phyloP scores from a whole-genome alignment of 768 basidiomycete genomes.

The Amanita pseudoporphyria region DNA sequence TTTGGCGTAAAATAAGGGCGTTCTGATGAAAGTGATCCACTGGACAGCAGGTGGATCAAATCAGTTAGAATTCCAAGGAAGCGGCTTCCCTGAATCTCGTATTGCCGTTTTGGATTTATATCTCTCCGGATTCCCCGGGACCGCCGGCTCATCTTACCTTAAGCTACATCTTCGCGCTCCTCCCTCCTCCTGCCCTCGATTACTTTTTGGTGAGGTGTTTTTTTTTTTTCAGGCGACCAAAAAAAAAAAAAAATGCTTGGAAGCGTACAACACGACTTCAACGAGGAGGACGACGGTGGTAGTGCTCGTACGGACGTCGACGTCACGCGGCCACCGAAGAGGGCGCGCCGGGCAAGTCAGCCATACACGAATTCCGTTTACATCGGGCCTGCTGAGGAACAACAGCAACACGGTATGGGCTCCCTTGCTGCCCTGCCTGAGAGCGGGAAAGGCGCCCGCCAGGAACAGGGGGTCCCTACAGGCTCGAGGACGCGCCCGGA shows the following conservation, averaged over 20 bases:
- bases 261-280: neutral
- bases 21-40: slow-evolving; percentile 5
- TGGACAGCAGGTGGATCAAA: slow-evolving; percentile 5
- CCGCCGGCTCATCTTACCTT: slow-evolving; percentile 6
- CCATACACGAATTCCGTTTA: neutral
- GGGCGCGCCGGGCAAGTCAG: neutral
- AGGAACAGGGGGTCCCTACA: neutral
- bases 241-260: slow-evolving; percentile 2
- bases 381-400: slow-evolving; percentile 1
- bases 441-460: neutral
- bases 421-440: neutral
- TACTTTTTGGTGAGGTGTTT: neutral
- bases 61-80: slow-evolving; percentile 5
- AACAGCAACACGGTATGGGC: neutral
- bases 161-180: slow-evolving; percentile 1
- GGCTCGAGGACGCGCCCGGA: slow-evolving; percentile 17
- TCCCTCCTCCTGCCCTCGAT: neutral
- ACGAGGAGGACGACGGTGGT: neutral
- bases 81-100: slow-evolving; percentile 3
- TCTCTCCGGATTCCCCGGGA: slow-evolving; percentile 7
- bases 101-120: slow-evolving; percentile 6
- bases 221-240: no score
- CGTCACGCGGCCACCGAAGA: slow-evolving; percentile 1
- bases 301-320: neutral
- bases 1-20: no score